phyloP scores from a whole-genome alignment of 176 grass and related monocot species.

The Cenchrus americanus region DNA sequence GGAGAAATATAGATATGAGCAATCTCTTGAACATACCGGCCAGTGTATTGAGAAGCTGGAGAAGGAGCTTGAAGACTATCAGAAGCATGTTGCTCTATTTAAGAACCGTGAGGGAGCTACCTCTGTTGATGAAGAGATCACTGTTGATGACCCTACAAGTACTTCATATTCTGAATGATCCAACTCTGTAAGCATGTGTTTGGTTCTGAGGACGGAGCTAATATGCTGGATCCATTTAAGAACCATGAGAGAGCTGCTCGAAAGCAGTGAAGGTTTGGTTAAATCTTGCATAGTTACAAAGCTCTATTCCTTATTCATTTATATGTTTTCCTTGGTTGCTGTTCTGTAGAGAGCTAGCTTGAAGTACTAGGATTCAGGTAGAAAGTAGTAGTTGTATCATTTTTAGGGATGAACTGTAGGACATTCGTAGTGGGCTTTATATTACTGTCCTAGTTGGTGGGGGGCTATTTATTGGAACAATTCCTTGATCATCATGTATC shows the following conservation, averaged over 20 bases:
- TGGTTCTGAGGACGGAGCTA: no score
- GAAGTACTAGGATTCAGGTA: neutral
- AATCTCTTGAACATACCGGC: constrained; percentile 86
- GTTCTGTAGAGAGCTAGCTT: constrained; percentile 7
- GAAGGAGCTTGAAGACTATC: constrained; percentile 73
- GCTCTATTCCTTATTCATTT: constrained; percentile 13
- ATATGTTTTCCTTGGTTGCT: constrained; percentile 1
- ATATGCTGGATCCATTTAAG: constrained; percentile 2
- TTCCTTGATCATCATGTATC: neutral
- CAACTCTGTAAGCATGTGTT: neutral
- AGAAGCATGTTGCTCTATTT: constrained; percentile 69
- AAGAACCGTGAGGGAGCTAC: constrained; percentile 46
- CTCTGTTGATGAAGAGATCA: constrained; percentile 24
- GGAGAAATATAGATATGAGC: constrained; percentile 83
- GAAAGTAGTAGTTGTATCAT: neutral
- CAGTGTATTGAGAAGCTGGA: constrained; percentile 75
- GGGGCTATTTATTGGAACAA: neutral
- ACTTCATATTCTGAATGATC: constrained; percentile 44
- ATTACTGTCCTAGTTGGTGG: neutral
- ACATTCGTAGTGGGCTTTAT: neutral
- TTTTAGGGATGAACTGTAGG: neutral
- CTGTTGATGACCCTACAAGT: constrained; percentile 19
- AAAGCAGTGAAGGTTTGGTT: constrained; percentile 11
- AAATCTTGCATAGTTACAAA: constrained; percentile 12
- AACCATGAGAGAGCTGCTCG: neutral